Evolutionary conservation across 2,329 filamentous ascomycete species (phyloP).

Genomic region (Paecilomyces dactylethromorphus): DNA sequence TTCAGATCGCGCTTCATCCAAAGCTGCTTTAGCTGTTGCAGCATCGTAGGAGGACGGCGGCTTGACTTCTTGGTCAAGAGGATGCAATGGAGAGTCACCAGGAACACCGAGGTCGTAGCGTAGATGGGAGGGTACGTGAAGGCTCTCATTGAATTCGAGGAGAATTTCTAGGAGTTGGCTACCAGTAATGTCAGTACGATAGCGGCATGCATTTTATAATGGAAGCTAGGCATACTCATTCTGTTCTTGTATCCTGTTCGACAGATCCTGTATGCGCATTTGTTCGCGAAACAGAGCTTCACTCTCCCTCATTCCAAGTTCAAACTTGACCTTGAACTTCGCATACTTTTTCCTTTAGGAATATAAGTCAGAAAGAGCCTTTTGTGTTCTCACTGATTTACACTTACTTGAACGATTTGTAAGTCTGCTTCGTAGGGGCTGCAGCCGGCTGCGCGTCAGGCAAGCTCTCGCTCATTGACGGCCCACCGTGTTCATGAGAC

Average conservation of each 20-base stretch:
- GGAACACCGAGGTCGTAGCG: slow-evolving; percentile 62
- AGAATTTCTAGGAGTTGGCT: slow-evolving; percentile 86
- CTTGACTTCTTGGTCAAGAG: slow-evolving; percentile 34
- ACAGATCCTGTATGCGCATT: slow-evolving; percentile 70
- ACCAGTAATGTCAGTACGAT: slow-evolving; percentile 8
- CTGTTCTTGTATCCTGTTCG: slow-evolving; percentile 78
- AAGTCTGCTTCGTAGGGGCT: slow-evolving; percentile 45
- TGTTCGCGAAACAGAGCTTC: slow-evolving; percentile 64
- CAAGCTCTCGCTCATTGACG: slow-evolving; percentile 22
- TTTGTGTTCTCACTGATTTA: neutral
- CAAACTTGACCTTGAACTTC: slow-evolving; percentile 75
- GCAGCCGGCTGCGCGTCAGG: slow-evolving; percentile 22
- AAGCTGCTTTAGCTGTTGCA: slow-evolving; percentile 23
- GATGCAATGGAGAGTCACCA: slow-evolving; percentile 40
- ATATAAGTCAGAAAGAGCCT: slow-evolving; percentile 5
- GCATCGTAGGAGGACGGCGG: slow-evolving; percentile 26
- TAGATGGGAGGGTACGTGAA: slow-evolving; percentile 67
- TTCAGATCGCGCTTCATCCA: slow-evolving; percentile 33
- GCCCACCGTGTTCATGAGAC: slow-evolving; percentile 24
- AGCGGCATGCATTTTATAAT: slow-evolving; percentile 3
- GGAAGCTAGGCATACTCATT: slow-evolving; percentile 65
- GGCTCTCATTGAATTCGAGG: slow-evolving; percentile 78
- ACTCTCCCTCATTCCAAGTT: slow-evolving; percentile 69
- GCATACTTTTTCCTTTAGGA: slow-evolving; percentile 74
- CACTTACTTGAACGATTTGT: slow-evolving; percentile 61